Conservation (phyloP, 2,329 filamentous ascomycete species). For the Aspergillus texensis region DNA sequence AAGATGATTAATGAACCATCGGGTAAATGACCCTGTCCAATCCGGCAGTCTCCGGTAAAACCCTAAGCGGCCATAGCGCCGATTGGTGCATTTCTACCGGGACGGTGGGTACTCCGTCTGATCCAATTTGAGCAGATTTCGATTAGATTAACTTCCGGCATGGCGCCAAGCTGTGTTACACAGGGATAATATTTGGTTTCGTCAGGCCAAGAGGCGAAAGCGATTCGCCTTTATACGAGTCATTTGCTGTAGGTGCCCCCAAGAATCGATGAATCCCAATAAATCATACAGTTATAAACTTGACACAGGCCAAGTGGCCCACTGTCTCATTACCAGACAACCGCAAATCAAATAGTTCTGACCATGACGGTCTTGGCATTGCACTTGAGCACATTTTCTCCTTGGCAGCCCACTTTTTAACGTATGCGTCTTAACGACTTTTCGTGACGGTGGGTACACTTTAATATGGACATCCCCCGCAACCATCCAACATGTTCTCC, state of each 20-base stretch:
- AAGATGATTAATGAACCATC: neutral
- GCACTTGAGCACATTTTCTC: conserved; percentile 15
- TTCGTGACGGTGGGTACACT: neutral
- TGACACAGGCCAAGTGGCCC: conserved; percentile 1
- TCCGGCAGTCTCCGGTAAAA: neutral
- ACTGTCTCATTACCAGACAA: conserved; percentile 2
- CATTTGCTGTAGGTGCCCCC: neutral
- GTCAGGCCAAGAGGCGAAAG: neutral
- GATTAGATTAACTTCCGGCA: neutral
- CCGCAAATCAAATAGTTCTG: neutral
- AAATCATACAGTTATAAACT: neutral
- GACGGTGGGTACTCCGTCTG: neutral
- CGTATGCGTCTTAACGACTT: neutral
- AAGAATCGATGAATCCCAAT: neutral
- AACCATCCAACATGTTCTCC: neutral
- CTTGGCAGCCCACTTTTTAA: conserved; percentile 13
- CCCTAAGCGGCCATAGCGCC: neutral
- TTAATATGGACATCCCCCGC: conserved; percentile 2
- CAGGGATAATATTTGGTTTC: neutral
- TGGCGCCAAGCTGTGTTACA: neutral
- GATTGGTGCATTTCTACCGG: neutral
- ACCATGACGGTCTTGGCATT: conserved; percentile 2
- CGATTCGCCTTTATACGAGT: neutral
- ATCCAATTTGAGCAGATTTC: conserved; percentile 12
- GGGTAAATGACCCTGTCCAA: neutral